Evolutionary conservation across 768 basidiomycete species (phyloP).

Genomic region (Obba rivulosa): DNA sequence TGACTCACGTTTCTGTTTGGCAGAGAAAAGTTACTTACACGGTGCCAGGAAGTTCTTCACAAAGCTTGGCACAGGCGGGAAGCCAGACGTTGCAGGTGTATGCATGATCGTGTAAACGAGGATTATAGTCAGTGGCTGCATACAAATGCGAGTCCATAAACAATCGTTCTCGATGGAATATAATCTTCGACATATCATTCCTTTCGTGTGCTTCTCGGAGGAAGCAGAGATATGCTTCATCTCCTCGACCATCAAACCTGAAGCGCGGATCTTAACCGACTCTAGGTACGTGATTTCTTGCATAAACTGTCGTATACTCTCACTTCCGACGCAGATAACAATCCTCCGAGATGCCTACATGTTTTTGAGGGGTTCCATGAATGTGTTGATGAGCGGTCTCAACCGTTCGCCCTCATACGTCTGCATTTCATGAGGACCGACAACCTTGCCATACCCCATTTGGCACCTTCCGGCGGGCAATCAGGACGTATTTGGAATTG

Average conservation of each 20-base stretch:
- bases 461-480: conserved; percentile 4
- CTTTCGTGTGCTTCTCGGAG: conserved; percentile 7
- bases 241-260: conserved; percentile 8
- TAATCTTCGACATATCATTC: background rate
- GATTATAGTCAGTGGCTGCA: conserved; percentile 9
- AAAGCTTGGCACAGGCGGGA: conserved; percentile 10
- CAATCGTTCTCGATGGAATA: background rate
- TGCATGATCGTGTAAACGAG: conserved; percentile 6
- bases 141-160: background rate
- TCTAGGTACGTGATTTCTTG: conserved; percentile 12
- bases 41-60: conserved; percentile 7
- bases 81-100: conserved; percentile 7
- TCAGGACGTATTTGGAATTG: conserved; percentile 7
- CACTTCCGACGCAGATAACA: background rate
- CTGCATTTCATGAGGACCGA: conserved; percentile 3
- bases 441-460: conserved; percentile 9
- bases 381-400: conserved; percentile 4
- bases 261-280: conserved; percentile 9
- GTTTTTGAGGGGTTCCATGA: conserved; percentile 3
- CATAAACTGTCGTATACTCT: conserved; percentile 2
- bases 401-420: conserved; percentile 5
- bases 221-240: conserved; percentile 7
- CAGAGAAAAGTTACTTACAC: conserved; percentile 3
- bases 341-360: conserved; percentile 1
- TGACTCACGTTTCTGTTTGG: conserved; percentile 2